These are phyloP conservation scores for Spiraea crenata DNA, from an alignment of 331 rosid species.

Conservation along the genomic window DNA sequence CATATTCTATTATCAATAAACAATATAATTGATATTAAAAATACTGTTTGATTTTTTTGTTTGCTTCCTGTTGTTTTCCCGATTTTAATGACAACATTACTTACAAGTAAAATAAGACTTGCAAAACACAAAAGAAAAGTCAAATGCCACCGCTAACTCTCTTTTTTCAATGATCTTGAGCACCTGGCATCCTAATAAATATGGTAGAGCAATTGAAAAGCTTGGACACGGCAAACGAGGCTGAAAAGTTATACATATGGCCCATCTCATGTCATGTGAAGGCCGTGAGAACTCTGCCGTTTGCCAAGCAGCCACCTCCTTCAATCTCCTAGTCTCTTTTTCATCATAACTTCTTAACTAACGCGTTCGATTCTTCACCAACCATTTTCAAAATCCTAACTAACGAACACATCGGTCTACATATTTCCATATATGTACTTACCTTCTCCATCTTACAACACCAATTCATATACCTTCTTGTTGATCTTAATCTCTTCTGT, in stretches of 20 bases:
- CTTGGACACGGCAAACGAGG: neutral
- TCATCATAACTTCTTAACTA: constrained; percentile 19
- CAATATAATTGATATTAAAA: too few species aligned
- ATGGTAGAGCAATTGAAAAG: neutral
- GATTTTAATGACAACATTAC: too few species aligned
- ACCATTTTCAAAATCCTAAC: constrained; percentile 9
- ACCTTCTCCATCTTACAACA: neutral
- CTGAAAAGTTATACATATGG: constrained; percentile 4
- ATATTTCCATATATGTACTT: neutral
- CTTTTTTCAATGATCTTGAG: neutral
- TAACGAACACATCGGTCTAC: neutral
- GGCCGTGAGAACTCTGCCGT: constrained; percentile 21
- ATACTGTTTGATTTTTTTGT: too few species aligned
- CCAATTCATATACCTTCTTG: neutral
- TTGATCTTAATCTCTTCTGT: neutral
- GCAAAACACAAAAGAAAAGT: constrained; percentile 2
- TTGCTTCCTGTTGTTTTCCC: too few species aligned
- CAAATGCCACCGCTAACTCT: constrained; percentile 5
- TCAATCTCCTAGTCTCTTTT: neutral
- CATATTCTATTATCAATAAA: too few species aligned
- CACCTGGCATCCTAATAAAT: neutral
- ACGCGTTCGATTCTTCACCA: constrained; percentile 33
- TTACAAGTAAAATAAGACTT: neutral
- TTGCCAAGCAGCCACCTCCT: neutral
- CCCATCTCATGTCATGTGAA: neutral